Conservation (phyloP, 2,329 filamentous ascomycete genomes). For the Hirsutella minnesotensis region DNA sequence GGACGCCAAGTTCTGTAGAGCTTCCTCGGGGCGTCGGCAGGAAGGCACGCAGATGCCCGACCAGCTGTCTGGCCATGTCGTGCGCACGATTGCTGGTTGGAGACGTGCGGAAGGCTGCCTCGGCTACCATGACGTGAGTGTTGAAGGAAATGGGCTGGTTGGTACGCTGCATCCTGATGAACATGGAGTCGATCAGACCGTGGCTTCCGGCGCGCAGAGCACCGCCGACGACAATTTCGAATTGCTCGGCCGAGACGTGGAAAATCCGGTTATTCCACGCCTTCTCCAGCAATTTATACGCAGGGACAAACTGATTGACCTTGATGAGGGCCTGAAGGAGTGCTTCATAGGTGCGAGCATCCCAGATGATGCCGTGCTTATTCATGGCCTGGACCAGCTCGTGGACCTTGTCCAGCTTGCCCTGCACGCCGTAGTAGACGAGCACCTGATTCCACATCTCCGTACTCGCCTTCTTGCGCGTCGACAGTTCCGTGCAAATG, state of each 20-base stretch:
- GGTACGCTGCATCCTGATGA: slow-evolving; percentile 28
- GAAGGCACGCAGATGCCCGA: slow-evolving; percentile 15
- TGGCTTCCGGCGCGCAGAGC: slow-evolving; percentile 34
- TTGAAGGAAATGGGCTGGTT: slow-evolving; percentile 30
- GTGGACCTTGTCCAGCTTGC: slow-evolving; percentile 38
- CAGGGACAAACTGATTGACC: slow-evolving; percentile 36
- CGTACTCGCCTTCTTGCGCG: slow-evolving; percentile 38
- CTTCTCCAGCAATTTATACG: slow-evolving; percentile 33
- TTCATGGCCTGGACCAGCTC: slow-evolving; percentile 37
- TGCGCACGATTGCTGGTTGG: slow-evolving; percentile 14
- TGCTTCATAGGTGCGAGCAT: slow-evolving; percentile 36
- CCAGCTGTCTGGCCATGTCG: slow-evolving; percentile 15
- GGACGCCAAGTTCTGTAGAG: neutral
- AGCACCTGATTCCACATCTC: slow-evolving; percentile 72
- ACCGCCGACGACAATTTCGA: slow-evolving; percentile 39
- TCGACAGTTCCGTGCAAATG: slow-evolving; percentile 37
- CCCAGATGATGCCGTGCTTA: slow-evolving; percentile 31
- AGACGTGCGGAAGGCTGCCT: slow-evolving; percentile 19
- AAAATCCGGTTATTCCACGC: slow-evolving; percentile 33
- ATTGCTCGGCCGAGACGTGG: slow-evolving; percentile 35
- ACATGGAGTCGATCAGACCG: slow-evolving; percentile 28
- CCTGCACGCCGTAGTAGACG: slow-evolving; percentile 52
- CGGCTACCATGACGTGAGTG: slow-evolving; percentile 29
- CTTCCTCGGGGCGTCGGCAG: slow-evolving; percentile 1
- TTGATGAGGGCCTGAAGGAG: slow-evolving; percentile 36